A percentile compares a stretch with the other conserved stretches of the same genome.
phyloP scores from a whole-genome alignment of 2,329 filamentous ascomycete genomes.

The Laburnicola sp. region DNA sequence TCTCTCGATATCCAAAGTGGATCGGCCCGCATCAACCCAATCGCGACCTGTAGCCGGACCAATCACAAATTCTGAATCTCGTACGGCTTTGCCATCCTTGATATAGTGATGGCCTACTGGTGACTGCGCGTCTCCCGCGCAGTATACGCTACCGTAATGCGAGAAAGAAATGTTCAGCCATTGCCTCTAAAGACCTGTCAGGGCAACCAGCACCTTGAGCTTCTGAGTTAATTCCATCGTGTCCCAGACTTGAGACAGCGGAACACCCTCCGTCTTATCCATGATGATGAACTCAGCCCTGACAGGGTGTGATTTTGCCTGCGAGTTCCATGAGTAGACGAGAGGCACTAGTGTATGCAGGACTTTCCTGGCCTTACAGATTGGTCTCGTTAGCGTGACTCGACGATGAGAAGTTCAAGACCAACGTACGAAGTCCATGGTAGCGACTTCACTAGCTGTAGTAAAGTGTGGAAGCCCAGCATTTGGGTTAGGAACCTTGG shows the following conservation, averaged over 20 bases:
- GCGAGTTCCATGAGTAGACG: conserved; percentile 41
- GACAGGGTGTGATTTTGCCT: conserved; percentile 27
- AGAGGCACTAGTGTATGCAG: conserved; percentile 38
- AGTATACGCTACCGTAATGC: conserved; percentile 35
- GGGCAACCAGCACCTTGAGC: conserved; percentile 27
- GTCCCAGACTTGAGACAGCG: conserved; percentile 36
- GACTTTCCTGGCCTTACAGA: conserved; percentile 32
- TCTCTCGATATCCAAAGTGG: conserved; percentile 34
- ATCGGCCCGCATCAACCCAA: conserved; percentile 38
- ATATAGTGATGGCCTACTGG: conserved; percentile 13
- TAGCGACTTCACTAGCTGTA: conserved; percentile 46
- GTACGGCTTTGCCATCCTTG: too few species aligned
- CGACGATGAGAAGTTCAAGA: background rate
- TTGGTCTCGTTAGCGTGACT: conserved; percentile 7
- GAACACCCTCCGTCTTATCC: conserved; percentile 34
- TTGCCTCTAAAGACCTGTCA: too few species aligned
- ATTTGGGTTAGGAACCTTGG: conserved; percentile 45
- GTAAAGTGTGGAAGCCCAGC: conserved; percentile 39
- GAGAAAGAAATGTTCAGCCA: conserved; percentile 35
- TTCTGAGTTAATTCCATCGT: too few species aligned
- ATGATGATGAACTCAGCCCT: conserved; percentile 43
- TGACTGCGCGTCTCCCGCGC: conserved; percentile 32
- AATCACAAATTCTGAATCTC: conserved; percentile 43
- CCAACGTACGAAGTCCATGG: conserved; percentile 39
- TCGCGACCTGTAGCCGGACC: conserved; percentile 43